These are phyloP conservation scores for Monilinia aucupariae DNA, from an alignment of 2,329 filamentous ascomycete genomes.

Conservation along the genomic window DNA sequence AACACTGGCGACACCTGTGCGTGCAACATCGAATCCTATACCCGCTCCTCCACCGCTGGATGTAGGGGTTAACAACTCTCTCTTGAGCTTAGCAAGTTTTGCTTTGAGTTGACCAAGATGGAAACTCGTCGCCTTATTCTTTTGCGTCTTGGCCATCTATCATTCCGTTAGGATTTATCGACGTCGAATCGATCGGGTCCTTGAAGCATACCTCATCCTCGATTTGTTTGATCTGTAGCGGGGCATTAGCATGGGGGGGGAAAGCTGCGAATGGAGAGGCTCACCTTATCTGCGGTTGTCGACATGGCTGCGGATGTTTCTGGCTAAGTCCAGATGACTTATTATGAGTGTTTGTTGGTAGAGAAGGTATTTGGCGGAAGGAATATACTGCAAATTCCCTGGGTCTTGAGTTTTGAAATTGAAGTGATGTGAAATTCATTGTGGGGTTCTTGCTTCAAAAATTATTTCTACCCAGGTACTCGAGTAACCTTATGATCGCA, in stretches of 20 bases:
- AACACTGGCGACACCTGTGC: constrained; percentile 94
- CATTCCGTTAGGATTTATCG: constrained; percentile 19
- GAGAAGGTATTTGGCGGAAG: neutral
- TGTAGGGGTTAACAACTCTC: constrained; percentile 83
- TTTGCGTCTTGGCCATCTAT: constrained; percentile 92
- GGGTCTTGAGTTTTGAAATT: constrained; percentile 5
- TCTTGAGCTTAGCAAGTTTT: constrained; percentile 95
- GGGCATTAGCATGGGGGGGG: constrained; percentile 23
- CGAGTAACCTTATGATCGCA: constrained; percentile 8
- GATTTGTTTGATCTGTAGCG: constrained; percentile 81
- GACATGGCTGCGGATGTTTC: constrained; percentile 59
- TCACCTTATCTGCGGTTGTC: constrained; percentile 93
- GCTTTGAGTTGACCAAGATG: constrained; percentile 96
- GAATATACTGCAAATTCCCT: neutral
- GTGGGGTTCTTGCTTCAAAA: constrained; percentile 12
- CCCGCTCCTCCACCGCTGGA: constrained; percentile 80
- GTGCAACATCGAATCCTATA: constrained; percentile 91
- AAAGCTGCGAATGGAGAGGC: neutral
- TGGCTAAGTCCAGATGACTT: neutral
- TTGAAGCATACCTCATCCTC: constrained; percentile 72
- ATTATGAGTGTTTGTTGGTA: neutral
- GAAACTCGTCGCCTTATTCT: constrained; percentile 92
- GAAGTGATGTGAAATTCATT: constrained; percentile 6
- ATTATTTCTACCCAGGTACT: neutral
- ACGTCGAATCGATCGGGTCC: constrained; percentile 20